Percentiles rank a stretch among this genome's conserved stretches.
Conservation (phyloP, 768 basidiomycete genomes). For the Leccinum imitatum region DNA sequence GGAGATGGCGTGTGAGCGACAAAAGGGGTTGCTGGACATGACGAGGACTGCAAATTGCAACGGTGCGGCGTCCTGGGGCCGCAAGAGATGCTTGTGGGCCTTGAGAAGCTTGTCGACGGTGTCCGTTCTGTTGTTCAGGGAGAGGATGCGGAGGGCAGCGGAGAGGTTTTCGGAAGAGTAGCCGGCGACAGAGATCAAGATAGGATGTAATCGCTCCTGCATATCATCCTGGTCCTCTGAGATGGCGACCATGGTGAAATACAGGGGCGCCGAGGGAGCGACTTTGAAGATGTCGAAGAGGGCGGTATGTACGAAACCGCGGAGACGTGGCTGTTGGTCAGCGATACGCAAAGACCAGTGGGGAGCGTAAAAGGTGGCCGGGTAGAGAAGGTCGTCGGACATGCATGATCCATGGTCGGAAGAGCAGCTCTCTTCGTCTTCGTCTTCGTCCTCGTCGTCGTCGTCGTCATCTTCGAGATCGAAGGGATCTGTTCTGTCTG, state of each 20-base stretch:
- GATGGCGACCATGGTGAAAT: conserved; percentile 41
- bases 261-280: conserved; percentile 50
- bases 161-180: conserved; percentile 51
- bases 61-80: conserved; percentile 50
- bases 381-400: conserved; percentile 25
- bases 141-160: conserved; percentile 54
- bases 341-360: conserved; percentile 54
- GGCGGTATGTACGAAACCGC: conserved; percentile 43
- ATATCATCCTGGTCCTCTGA: conserved; percentile 34
- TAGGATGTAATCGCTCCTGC: conserved; percentile 35
- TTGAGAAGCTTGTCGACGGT: conserved; percentile 44
- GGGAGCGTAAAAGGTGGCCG: conserved; percentile 38
- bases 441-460: conserved; percentile 37
- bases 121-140: conserved; percentile 35
- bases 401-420: conserved; percentile 23
- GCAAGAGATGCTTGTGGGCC: conserved; percentile 53
- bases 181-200: conserved; percentile 43
- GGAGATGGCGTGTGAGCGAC: conserved; percentile 35
- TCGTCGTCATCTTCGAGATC: conserved; percentile 24
- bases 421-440: conserved; percentile 28
- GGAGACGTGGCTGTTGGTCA: conserved; percentile 40
- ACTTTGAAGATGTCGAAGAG: conserved; percentile 49
- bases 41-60: conserved; percentile 46
- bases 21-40: conserved; percentile 31
- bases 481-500: neutral